Conservation (phyloP, 2,329 filamentous ascomycete species). For the Helicocarpus griseus region DNA sequence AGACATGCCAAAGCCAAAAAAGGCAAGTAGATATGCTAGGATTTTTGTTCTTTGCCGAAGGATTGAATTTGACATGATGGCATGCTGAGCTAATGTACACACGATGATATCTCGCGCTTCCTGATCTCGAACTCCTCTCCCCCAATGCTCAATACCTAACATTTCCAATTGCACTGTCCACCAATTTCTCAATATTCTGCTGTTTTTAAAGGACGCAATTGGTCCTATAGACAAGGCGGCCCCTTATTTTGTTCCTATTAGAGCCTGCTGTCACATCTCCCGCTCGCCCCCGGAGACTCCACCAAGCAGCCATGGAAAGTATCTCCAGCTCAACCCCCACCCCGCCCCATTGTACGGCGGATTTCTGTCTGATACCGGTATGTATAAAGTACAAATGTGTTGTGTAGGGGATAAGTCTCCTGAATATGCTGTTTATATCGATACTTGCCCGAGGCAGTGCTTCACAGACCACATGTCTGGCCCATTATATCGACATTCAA, state of each 20-base stretch:
- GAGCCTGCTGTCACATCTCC: background rate
- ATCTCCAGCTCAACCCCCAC: conserved; percentile 36
- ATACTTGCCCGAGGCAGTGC: no score
- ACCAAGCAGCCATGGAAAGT: background rate
- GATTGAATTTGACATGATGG: background rate
- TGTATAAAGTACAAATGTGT: conserved; percentile 18
- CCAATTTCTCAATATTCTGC: background rate
- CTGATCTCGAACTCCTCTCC: background rate
- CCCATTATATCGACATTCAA: no score
- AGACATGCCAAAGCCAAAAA: background rate
- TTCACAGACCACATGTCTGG: background rate
- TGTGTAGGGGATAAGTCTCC: background rate
- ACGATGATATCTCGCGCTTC: background rate
- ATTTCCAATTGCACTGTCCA: no score
- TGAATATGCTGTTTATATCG: no score
- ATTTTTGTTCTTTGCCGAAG: background rate
- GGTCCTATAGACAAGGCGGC: background rate
- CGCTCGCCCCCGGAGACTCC: background rate
- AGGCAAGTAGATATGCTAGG: background rate
- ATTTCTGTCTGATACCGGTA: conserved; percentile 85
- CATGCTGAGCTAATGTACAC: background rate
- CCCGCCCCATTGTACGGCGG: conserved; percentile 67
- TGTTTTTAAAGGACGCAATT: background rate
- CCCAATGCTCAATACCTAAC: no score
- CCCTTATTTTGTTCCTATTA: background rate